Evolutionary conservation across 2,329 filamentous ascomycete species (phyloP).

Genomic region (Ceratocystis cacaofunesta): DNA sequence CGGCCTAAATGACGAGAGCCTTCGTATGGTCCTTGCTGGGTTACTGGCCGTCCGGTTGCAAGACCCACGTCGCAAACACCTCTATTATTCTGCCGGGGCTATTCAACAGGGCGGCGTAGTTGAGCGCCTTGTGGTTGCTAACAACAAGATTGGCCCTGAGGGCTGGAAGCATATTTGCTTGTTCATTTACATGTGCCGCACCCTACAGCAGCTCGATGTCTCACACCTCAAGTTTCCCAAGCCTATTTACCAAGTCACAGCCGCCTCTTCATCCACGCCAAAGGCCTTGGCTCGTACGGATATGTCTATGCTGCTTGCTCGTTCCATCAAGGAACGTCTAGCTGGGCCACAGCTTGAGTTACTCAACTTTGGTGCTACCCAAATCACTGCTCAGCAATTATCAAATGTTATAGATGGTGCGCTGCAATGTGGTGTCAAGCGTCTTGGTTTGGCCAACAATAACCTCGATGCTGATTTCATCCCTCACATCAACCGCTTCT

Average conservation of each 20-base stretch:
- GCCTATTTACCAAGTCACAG: conserved; percentile 16
- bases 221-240: conserved; percentile 67
- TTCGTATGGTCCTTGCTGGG: conserved; percentile 74
- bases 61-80: conserved; percentile 31
- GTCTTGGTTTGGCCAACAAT: conserved; percentile 75
- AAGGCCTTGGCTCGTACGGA: conserved; percentile 36
- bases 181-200: conserved; percentile 80
- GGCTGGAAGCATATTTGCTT: conserved; percentile 86
- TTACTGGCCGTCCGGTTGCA: conserved; percentile 64
- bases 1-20: conserved; percentile 70
- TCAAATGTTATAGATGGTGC: conserved; percentile 66
- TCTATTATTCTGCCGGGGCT: conserved; percentile 23
- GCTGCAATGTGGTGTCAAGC: conserved; percentile 59
- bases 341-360: conserved; percentile 66
- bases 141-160: conserved; percentile 75
- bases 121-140: conserved; percentile 75
- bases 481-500: conserved; percentile 59
- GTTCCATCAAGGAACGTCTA: conserved; percentile 60
- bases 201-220: conserved; percentile 72
- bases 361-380: conserved; percentile 68
- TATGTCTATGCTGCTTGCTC: conserved; percentile 47
- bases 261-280: conserved; percentile 19
- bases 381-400: conserved; percentile 55
- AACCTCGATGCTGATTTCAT: conserved; percentile 59
- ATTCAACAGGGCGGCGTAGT: conserved; percentile 54